Conservation (phyloP, 2,329 filamentous ascomycete species). For the Xylaria sp. region DNA sequence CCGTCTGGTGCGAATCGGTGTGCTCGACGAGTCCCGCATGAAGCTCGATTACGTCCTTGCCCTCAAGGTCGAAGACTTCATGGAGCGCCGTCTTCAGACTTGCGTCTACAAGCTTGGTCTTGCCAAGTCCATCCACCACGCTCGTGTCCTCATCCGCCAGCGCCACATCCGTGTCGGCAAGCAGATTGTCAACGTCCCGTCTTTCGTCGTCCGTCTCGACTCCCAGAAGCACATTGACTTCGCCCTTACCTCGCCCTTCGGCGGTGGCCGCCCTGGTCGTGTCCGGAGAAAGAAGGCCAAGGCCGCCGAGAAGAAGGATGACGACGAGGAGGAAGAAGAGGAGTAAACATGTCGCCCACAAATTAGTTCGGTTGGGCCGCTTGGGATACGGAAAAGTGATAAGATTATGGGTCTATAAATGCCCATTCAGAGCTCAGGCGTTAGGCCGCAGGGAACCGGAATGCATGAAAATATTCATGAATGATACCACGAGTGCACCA, state of each 20-base stretch:
- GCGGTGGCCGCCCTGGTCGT: slow-evolving; percentile 95
- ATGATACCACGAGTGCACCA: slow-evolving; percentile 41
- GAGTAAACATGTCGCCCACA: slow-evolving; percentile 62
- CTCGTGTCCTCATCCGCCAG: slow-evolving; percentile 99
- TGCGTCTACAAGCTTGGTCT: slow-evolving; percentile 99
- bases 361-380: slow-evolving; percentile 45
- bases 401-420: slow-evolving; percentile 50
- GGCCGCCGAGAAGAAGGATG: slow-evolving; percentile 87
- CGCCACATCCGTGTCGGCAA: slow-evolving; percentile 99
- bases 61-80: slow-evolving; percentile 99
- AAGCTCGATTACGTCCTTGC: slow-evolving; percentile 99
- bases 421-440: slow-evolving; percentile 63
- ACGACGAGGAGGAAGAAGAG: slow-evolving; percentile 86
- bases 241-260: slow-evolving; percentile 95
- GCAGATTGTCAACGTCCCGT: slow-evolving; percentile 99
- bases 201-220: slow-evolving; percentile 99
- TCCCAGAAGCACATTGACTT: slow-evolving; percentile 99
- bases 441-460: slow-evolving; percentile 60
- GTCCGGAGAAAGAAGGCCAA: slow-evolving; percentile 99
- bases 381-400: slow-evolving; percentile 50
- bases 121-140: slow-evolving; percentile 99
- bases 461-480: slow-evolving; percentile 49
- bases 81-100: slow-evolving; percentile 99
- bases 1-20: slow-evolving; percentile 99
- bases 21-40: slow-evolving; percentile 99